Base-by-base conservation (phyloP, 1,284 basidiomycete genomes). In the Stygiomarasmius scandens region DNA sequence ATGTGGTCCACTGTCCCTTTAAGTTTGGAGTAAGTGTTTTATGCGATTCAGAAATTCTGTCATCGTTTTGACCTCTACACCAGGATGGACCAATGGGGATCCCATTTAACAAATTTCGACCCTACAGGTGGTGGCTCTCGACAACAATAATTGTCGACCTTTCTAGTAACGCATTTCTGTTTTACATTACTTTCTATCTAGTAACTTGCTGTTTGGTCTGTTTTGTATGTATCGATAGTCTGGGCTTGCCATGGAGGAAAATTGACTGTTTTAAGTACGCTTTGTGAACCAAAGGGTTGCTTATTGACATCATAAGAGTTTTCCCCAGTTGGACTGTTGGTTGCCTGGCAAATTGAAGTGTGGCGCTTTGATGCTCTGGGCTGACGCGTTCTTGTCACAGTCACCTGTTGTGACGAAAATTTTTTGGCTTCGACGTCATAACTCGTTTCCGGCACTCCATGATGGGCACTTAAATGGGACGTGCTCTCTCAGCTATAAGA, bases 1-100 rank as follows among this genome's bases (percentile, higher is more conserved):
- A 75, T 80, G 72, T 82, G 77, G 78, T 75, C 76, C 22, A 71
- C 69, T 14, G 73, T 76, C 9, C 75, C 77, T n/a, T 69, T 71
- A 5, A 72, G 71, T 34, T 77, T 77, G 49, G 74, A 78, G 79
- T 81, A 58, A 57, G 77, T 71, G 11, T 43, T 55, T 46, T 32
- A 32, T 38, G 47, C 38, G 36, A 62, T 48, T 49, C 12, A 50
- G 56, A 45, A 22, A 8, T 41, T 41, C n/a, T 19, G 11, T 19
- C n/a, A 41, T 41, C 14, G 16, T 32, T 32, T 16, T 22, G 0
- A 16, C 34, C n/a, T 25, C 11, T 25, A 41, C 44, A 53, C 27
- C 44, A 76, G 74, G 59, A 51, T 71, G 56, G 67, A 74, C 46
- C 74, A 77, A 55, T 77, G 75, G 75, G 71, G 69, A 46, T 61